Conservation (phyloP, 805 yeast genomes). For the Hyphopichia homilentoma region DNA sequence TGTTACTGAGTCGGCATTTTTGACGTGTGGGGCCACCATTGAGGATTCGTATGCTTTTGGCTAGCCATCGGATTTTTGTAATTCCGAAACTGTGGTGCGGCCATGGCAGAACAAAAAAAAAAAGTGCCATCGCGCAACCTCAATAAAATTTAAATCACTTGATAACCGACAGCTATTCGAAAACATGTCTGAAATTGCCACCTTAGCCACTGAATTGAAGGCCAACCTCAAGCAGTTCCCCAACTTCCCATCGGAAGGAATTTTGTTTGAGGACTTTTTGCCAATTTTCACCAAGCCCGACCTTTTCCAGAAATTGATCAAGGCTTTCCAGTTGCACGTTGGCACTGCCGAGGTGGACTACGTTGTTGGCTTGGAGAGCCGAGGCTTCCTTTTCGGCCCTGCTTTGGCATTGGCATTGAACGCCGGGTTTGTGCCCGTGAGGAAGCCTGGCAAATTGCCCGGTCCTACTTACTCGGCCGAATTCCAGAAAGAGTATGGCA, state of each 20-base stretch:
- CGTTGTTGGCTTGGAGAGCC: conserved; percentile 90
- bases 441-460: conserved; percentile 94
- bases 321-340: conserved; percentile 75
- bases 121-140: neutral
- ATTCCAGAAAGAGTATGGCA: conserved; percentile 89
- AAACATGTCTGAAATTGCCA: conserved; percentile 18
- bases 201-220: conserved; percentile 35
- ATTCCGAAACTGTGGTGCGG: neutral
- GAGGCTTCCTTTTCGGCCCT: conserved; percentile 97
- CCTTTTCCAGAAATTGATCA: conserved; percentile 74
- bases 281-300: conserved; percentile 87
- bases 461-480: conserved; percentile 72
- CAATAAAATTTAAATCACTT: too few relatives aligned
- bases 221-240: conserved; percentile 64
- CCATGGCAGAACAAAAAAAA: neutral
- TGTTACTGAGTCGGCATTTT: conserved; percentile 12
- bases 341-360: conserved; percentile 72
- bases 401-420: conserved; percentile 84
- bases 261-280: conserved; percentile 91
- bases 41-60: neutral
- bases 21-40: conserved; percentile 7
- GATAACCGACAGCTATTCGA: too few relatives aligned
- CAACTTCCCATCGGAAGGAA: conserved; percentile 91
- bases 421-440: conserved; percentile 91
- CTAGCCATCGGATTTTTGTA: too few relatives aligned